Conservation (phyloP, 768 basidiomycete genomes). For the Lactifluus echinatus region DNA sequence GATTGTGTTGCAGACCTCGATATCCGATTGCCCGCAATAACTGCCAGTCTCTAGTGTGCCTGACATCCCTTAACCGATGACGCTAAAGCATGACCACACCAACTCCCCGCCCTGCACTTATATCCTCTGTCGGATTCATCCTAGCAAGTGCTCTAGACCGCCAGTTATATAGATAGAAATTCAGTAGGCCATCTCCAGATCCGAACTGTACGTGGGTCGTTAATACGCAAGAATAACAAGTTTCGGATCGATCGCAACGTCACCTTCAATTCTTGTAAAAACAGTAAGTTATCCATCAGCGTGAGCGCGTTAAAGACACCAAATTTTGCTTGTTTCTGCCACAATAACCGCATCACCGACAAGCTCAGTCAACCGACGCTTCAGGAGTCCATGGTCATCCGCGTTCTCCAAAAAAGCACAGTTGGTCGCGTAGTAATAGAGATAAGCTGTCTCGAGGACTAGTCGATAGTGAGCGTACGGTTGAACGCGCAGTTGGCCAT, state of each 20-base stretch:
- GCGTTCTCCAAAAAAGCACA: constrained; percentile 53
- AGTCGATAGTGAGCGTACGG: neutral
- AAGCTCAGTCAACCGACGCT: constrained; percentile 60
- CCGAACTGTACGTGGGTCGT: constrained; percentile 57
- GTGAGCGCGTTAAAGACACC: constrained; percentile 96
- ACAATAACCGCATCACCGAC: constrained; percentile 74
- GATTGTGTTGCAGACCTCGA: too few relatives aligned
- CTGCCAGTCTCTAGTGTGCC: neutral
- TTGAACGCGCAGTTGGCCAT: neutral
- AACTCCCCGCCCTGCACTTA: constrained; percentile 67
- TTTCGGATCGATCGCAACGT: constrained; percentile 28
- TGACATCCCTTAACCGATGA: too few relatives aligned
- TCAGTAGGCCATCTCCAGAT: constrained; percentile 82
- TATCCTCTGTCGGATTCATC: constrained; percentile 39
- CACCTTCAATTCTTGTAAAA: constrained; percentile 80
- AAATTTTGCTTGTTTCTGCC: constrained; percentile 77
- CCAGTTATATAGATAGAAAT: constrained; percentile 96
- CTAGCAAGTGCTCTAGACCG: constrained; percentile 75
- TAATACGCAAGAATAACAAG: constrained; percentile 7
- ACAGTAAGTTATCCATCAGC: constrained; percentile 83
- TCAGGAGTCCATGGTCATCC: constrained; percentile 54
- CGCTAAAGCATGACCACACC: constrained; percentile 91
- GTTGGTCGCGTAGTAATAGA: constrained; percentile 91
- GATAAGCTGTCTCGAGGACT: constrained; percentile 43
- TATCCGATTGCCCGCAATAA: too few relatives aligned